A percentile compares a stretch with the other conserved stretches of the same genome.
Conservation (phyloP, 176 grass and related monocot species). For the Eragrostis nindensis region DNA sequence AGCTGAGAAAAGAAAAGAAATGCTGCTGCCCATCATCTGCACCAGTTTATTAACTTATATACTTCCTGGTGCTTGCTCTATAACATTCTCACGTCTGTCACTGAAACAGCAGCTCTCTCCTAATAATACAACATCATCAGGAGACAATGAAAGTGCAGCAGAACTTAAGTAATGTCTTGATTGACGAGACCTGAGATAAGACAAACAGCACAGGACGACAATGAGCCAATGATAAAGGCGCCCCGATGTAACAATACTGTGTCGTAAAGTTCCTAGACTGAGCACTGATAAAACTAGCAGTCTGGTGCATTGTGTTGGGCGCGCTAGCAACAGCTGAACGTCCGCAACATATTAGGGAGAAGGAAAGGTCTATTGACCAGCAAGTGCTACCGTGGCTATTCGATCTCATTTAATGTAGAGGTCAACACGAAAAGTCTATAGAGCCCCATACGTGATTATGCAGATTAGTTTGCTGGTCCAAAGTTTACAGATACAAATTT, state of each 20-base stretch:
- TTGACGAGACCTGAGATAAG: conserved; percentile 56
- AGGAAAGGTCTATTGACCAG: neutral
- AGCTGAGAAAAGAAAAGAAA: neutral
- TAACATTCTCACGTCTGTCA: conserved; percentile 32
- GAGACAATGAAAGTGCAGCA: conserved; percentile 57
- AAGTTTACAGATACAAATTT: neutral
- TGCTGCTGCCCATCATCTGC: neutral
- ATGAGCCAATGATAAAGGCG: conserved; percentile 10
- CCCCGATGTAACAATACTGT: neutral
- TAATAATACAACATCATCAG: conserved; percentile 62
- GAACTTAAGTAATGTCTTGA: conserved; percentile 71
- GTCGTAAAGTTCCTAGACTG: neutral
- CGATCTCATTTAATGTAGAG: neutral
- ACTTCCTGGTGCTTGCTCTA: conserved; percentile 23
- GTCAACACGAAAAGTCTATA: neutral
- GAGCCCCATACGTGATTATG: neutral
- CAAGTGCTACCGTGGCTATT: neutral
- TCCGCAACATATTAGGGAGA: neutral
- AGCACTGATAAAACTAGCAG: neutral
- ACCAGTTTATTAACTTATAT: conserved; percentile 30
- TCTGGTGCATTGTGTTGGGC: neutral
- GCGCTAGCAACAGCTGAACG: neutral
- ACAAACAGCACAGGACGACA: conserved; percentile 1
- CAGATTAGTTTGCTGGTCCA: neutral
- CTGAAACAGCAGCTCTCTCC: conserved; percentile 54